phyloP scores from a whole-genome alignment of 441 rosid genomes.

The Populus hybrid region DNA sequence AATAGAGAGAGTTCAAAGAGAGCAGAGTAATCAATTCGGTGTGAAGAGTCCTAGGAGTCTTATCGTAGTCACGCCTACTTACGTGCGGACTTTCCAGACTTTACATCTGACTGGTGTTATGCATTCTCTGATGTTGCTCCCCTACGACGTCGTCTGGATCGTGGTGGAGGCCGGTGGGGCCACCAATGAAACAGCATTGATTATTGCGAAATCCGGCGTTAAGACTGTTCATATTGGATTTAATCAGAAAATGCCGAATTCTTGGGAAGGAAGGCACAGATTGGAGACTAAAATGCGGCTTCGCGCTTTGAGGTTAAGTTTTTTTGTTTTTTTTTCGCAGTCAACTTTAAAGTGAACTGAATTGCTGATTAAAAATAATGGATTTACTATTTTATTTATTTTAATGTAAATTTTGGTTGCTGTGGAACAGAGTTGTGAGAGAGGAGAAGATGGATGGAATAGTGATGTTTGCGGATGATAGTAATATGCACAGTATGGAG shows the following conservation, averaged over 20 bases:
- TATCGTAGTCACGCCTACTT: constrained; percentile 89
- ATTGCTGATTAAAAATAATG: background rate
- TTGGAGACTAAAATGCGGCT: constrained; percentile 87
- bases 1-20: constrained; percentile 81
- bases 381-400: background rate
- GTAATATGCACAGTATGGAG: constrained; percentile 98
- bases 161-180: constrained; percentile 90
- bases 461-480: constrained; percentile 92
- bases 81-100: constrained; percentile 88
- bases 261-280: constrained; percentile 72
- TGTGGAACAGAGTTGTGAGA: constrained; percentile 59
- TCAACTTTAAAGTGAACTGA: background rate
- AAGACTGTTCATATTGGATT: constrained; percentile 66
- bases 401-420: constrained; percentile 14
- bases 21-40: constrained; percentile 80
- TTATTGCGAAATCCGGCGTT: constrained; percentile 62
- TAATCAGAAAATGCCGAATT: constrained; percentile 57
- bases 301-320: constrained; percentile 60
- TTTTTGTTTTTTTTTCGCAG: background rate
- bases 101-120: constrained; percentile 90
- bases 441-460: constrained; percentile 88
- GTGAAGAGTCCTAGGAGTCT: constrained; percentile 59
- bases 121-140: constrained; percentile 88
- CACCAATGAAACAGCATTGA: constrained; percentile 72
- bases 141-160: constrained; percentile 89